Base-by-base conservation (phyloP, 352 stramenopile genomes). In the Phytophthora nicotianae region DNA sequence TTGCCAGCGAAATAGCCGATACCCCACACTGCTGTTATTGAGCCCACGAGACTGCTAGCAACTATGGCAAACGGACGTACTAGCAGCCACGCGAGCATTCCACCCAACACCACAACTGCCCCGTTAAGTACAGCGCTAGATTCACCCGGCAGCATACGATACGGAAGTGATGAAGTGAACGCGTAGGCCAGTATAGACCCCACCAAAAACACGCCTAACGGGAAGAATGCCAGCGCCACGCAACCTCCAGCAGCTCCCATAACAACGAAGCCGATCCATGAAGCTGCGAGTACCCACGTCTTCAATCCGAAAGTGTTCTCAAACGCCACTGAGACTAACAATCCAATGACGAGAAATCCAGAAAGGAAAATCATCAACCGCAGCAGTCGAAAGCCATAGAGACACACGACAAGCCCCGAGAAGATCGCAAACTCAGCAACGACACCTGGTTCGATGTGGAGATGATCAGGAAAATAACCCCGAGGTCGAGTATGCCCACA, bases 1-100 rank as follows among this genome's bases (percentile, higher is more conserved):
- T 75, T 75, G 24, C 81, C 83, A 40, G 70, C 72, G 37, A 94
- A 92, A 48, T 89, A 89, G 13, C 81, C 86, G n/a, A 94, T 54
- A 11, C 83, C 81, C 74, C 82, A 79, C 3, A 87, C 51, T 9
- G 74, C 50, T 41, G 68, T 58, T 19, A 77, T 64, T 17, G 78
- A 78, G 4, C 86, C 86, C 24, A 89, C 68, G 61, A 89, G 86
- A 47, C 78, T 83, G 33, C 70, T 94, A 32, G 79, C 65, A n/a
- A 86, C 53, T 29, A 92, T 77, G 17, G 79, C 27, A 51, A 89
- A 69, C 5, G 72, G 57, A 26, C 76, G 73, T 40, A 89, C 81
- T 1, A 88, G 59, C 42, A 86, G 61, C 68, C 80, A 81, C n/a
- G 74, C 74, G n/a, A 90, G 61, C 1, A 80, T 32, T 0, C 75